These are phyloP conservation scores for Quambalaria eucalypti DNA, from an alignment of 1,284 basidiomycete species.

Conservation along the genomic window DNA sequence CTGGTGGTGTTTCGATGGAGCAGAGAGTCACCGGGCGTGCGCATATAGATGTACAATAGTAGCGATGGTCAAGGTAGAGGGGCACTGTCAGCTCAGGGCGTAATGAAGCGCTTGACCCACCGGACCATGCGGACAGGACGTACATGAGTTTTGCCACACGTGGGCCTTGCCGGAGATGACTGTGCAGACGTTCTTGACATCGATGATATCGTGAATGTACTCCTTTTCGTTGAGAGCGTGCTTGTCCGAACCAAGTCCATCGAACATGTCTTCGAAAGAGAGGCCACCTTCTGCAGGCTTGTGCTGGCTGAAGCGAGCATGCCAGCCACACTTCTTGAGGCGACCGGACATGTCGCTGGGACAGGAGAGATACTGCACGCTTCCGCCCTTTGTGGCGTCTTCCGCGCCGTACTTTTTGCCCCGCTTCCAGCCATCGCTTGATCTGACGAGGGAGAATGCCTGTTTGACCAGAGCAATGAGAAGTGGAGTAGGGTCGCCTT, in stretches of 20 bases:
- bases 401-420: background rate
- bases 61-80: background rate
- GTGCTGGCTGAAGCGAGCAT: slow-evolving; percentile 6
- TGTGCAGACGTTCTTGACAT: slow-evolving; percentile 16
- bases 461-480: background rate
- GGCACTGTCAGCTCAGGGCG: background rate
- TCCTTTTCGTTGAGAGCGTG: slow-evolving; percentile 25
- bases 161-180: slow-evolving; percentile 18
- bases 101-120: background rate
- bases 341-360: slow-evolving; percentile 8
- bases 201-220: slow-evolving; percentile 26
- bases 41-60: too few species aligned
- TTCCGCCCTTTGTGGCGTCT: background rate
- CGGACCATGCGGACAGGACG: slow-evolving; percentile 2
- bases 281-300: slow-evolving; percentile 1
- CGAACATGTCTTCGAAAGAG: slow-evolving; percentile 22
- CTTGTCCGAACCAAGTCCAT: slow-evolving; percentile 19
- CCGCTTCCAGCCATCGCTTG: background rate
- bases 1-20: too few species aligned
- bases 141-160: slow-evolving; percentile 29
- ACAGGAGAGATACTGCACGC: background rate
- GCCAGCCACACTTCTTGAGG: slow-evolving; percentile 28
- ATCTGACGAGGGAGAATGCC: background rate
- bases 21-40: too few species aligned
- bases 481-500: background rate